Conservation (phyloP, 345 rosid genomes). For the Citrus hindsii region DNA sequence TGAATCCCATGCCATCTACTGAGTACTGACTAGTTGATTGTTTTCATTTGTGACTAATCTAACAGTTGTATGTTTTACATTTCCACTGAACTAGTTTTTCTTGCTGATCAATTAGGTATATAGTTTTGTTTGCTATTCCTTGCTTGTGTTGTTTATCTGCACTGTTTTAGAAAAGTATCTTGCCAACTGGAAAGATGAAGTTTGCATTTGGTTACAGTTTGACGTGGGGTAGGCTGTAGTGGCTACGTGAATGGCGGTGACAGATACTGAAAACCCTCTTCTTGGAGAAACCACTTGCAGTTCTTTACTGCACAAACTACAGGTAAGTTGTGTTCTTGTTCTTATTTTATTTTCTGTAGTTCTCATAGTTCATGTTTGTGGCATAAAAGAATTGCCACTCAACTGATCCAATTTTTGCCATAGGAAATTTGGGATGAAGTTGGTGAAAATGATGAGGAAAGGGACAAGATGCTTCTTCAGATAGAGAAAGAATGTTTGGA, state of each 20-base stretch:
- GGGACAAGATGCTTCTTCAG: constrained; percentile 92
- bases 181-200: not conserved
- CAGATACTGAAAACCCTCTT: constrained; percentile 70
- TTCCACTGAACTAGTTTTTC: constrained; percentile 10
- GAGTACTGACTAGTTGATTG: constrained; percentile 3
- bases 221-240: constrained; percentile 30
- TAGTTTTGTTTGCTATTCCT: not conserved
- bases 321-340: constrained; percentile 38
- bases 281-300: constrained; percentile 84
- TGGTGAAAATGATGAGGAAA: constrained; percentile 89
- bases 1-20: not conserved
- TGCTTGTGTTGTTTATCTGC: not conserved
- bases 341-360: constrained; percentile 3
- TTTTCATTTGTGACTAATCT: not conserved
- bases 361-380: not conserved
- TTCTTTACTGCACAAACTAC: constrained; percentile 75
- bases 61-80: constrained; percentile 21
- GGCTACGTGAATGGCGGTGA: constrained; percentile 53
- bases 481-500: constrained; percentile 92
- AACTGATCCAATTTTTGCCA: constrained; percentile 9
- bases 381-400: not conserved
- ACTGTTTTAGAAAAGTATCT: not conserved
- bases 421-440: constrained; percentile 99
- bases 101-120: constrained; percentile 14
- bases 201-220: constrained; percentile 8